Evolutionary conservation across 31 red algal species (phyloP).

Genomic region (Asparagopsis taxiformis): DNA sequence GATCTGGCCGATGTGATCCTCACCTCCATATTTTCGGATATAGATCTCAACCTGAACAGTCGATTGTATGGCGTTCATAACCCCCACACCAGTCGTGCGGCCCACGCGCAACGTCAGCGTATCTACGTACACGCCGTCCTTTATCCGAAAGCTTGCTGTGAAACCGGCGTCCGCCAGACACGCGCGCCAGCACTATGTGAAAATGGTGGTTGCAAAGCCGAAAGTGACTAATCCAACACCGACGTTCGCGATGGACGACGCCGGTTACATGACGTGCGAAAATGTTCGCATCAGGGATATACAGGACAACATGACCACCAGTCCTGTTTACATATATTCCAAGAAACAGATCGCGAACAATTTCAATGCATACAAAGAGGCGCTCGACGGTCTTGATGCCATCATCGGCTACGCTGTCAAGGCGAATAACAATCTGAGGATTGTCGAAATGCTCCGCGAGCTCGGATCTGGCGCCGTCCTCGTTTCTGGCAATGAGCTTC

Average conservation of each 20-base stretch:
- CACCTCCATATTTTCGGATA: too few relatives aligned
- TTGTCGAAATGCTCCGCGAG: conserved; percentile 64
- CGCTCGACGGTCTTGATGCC: conserved; percentile 75
- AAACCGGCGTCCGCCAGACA: too few relatives aligned
- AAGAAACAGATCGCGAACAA: conserved; percentile 80
- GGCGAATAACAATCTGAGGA: conserved; percentile 91
- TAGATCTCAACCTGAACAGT: too few relatives aligned
- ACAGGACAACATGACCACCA: conserved; percentile 65
- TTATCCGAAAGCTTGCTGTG: too few relatives aligned
- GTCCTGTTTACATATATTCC: conserved; percentile 91
- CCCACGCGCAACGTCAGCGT: too few relatives aligned
- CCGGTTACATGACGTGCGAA: conserved; percentile 86
- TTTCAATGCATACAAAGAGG: conserved; percentile 77
- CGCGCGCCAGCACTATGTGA: too few relatives aligned
- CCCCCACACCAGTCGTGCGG: too few relatives aligned
- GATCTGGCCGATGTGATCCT: too few relatives aligned
- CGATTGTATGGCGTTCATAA: too few relatives aligned
- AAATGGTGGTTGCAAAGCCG: conserved; percentile 67
- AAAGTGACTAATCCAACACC: conserved; percentile 69
- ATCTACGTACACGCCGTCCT: too few relatives aligned
- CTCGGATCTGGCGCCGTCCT: conserved; percentile 89
- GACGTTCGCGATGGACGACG: conserved; percentile 52
- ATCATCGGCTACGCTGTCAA: conserved; percentile 98
- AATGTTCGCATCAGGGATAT: conserved; percentile 83
- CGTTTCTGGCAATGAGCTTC: conserved; percentile 91